Evolutionary conservation across 805 yeast species (phyloP).

Genomic region (Ogataea nonfermentans): DNA sequence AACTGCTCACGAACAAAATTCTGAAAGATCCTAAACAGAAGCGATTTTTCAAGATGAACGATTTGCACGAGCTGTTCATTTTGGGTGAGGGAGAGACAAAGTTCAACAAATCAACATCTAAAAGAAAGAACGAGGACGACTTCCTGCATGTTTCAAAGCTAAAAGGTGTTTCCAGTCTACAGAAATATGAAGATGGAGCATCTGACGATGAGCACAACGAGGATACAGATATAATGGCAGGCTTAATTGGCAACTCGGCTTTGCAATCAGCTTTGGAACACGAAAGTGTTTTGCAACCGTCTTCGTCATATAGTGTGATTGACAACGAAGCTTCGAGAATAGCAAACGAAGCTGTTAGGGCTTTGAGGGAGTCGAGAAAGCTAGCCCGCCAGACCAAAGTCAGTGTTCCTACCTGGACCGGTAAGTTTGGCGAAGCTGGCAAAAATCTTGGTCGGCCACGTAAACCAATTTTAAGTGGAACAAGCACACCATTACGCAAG

Average conservation of each 20-base stretch:
- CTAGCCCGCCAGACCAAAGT: slow-evolving; percentile 46
- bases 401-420: slow-evolving; percentile 97
- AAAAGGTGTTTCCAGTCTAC: slow-evolving; percentile 72
- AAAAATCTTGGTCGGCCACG: slow-evolving; percentile 22
- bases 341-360: slow-evolving; percentile 61
- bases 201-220: slow-evolving; percentile 42
- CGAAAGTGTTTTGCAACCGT: slow-evolving; percentile 59
- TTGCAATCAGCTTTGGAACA: slow-evolving; percentile 76
- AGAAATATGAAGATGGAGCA: slow-evolving; percentile 54
- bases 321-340: slow-evolving; percentile 63
- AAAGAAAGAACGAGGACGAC: slow-evolving; percentile 52
- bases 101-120: slow-evolving; percentile 58
- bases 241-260: slow-evolving; percentile 60
- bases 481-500: slow-evolving; percentile 1
- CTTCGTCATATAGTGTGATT: slow-evolving; percentile 50
- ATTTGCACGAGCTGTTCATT: slow-evolving; percentile 83
- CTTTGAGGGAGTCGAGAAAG: slow-evolving; percentile 59
- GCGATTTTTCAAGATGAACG: slow-evolving; percentile 88
- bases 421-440: slow-evolving; percentile 85
- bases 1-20: slow-evolving; percentile 87
- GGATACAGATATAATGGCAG: slow-evolving; percentile 70
- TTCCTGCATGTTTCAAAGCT: slow-evolving; percentile 60
- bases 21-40: slow-evolving; percentile 93
- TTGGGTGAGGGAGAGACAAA: slow-evolving; percentile 70
- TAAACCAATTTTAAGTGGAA: background rate